Conservation (phyloP, 164 flowering plant species). For the Chimonanthus praecox region DNA sequence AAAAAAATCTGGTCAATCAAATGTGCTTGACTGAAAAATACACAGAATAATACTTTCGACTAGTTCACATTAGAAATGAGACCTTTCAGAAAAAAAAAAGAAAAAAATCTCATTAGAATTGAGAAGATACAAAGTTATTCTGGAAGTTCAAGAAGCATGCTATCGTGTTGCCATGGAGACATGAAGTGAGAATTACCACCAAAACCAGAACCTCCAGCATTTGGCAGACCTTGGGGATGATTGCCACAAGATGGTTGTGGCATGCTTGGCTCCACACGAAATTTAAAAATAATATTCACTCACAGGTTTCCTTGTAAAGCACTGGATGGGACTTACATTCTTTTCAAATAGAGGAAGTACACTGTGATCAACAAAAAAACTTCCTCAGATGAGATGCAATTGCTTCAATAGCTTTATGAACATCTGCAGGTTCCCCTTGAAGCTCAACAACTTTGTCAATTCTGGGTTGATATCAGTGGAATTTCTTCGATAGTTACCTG, state of each 20-base stretch:
- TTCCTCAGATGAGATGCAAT: conserved; percentile 80
- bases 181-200: conserved; percentile 65
- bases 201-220: conserved; percentile 58
- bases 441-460: conserved; percentile 86
- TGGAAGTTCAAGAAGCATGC: no score
- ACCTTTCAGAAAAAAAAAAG: no score
- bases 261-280: conserved; percentile 57
- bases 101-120: no score
- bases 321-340: conserved; percentile 42
- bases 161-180: conserved; percentile 75
- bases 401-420: conserved; percentile 80
- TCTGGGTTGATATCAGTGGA: no score
- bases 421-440: conserved; percentile 66
- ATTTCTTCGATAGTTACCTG: no score
- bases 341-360: conserved; percentile 76
- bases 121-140: no score
- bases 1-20: no score
- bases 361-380: conserved; percentile 88
- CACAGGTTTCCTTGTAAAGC: not conserved
- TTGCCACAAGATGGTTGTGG: conserved; percentile 77
- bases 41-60: no score
- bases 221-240: conserved; percentile 64
- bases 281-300: conserved; percentile 9
- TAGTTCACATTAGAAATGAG: no score
- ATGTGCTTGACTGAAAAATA: no score